Percentiles rank a stretch among this genome's conserved stretches.
phyloP scores from a whole-genome alignment of 805 yeast species.

The Lachancea nothofagi region DNA sequence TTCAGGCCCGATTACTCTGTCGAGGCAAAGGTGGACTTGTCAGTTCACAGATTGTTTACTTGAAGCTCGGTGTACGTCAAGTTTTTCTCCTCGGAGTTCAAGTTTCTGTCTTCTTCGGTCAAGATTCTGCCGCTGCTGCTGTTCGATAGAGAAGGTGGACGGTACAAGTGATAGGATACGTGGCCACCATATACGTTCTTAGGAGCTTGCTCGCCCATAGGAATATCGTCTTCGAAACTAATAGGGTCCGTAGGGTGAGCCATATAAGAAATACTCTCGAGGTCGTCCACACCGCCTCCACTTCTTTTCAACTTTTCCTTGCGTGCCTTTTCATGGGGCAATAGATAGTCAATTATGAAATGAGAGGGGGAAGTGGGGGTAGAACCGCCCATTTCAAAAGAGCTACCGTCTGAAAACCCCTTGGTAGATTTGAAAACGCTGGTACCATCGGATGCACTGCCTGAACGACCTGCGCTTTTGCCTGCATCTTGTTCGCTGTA shows the following conservation, averaged over 20 bases:
- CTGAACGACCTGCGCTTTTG: constrained; percentile 1
- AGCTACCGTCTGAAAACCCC: constrained; percentile 1
- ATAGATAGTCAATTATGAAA: constrained; percentile 23
- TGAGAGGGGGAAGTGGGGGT: constrained; percentile 14
- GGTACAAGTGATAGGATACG: constrained; percentile 5
- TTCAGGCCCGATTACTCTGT: too few species aligned
- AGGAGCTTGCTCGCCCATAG: background rate
- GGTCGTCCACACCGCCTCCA: constrained; percentile 3
- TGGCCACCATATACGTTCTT: background rate
- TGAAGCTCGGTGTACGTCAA: too few species aligned
- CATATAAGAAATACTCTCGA: constrained; percentile 5
- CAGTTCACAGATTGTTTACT: too few species aligned
- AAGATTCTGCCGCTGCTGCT: background rate
- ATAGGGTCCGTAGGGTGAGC: constrained; percentile 5
- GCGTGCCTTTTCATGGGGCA: constrained; percentile 15
- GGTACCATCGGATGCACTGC: constrained; percentile 4
- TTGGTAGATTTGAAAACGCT: background rate
- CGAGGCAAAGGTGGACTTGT: too few species aligned
- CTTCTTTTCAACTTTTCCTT: constrained; percentile 3
- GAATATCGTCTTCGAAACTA: constrained; percentile 6
- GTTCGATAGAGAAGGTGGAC: background rate
- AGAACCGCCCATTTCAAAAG: constrained; percentile 1
- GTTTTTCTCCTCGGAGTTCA: background rate
- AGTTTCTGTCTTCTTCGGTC: background rate
- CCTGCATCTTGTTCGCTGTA: constrained; percentile 4